A percentile compares a stretch with the other conserved stretches of the same genome.
Evolutionary conservation across 164 flowering plant species (phyloP).

Genomic region (Berberis vulgaris): DNA sequence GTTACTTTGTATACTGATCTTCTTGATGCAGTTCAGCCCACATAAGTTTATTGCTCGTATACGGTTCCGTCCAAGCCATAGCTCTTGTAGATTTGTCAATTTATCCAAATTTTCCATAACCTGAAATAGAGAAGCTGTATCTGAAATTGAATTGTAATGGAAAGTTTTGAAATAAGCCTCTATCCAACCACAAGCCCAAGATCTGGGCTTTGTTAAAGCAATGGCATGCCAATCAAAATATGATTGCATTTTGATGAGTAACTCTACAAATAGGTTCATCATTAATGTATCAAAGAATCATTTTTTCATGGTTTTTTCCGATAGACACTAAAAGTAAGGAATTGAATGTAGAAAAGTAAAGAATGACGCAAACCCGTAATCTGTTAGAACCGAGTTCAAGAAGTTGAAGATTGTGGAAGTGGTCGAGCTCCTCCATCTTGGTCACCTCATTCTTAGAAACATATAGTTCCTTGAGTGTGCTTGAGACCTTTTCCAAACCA

Average conservation of each 20-base stretch:
- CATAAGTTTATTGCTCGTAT: conserved; percentile 67
- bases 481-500: conserved; percentile 60
- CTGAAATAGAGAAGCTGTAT: conserved; percentile 27
- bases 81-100: conserved; percentile 64
- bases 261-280: too few relatives aligned
- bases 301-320: too few relatives aligned
- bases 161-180: too few relatives aligned
- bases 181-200: too few relatives aligned
- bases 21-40: conserved; percentile 73
- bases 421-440: conserved; percentile 88
- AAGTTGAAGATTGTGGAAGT: conserved; percentile 61
- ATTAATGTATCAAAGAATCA: too few relatives aligned
- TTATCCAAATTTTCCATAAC: conserved; percentile 83
- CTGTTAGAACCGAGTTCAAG: conserved; percentile 98
- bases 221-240: too few relatives aligned
- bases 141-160: background rate
- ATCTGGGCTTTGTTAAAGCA: too few relatives aligned
- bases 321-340: background rate
- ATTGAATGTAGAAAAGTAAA: background rate
- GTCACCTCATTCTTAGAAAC: conserved; percentile 92
- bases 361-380: conserved; percentile 56
- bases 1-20: conserved; percentile 95
- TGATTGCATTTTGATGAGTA: too few relatives aligned
- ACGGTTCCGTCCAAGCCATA: conserved; percentile 95
- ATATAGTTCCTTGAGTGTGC: conserved; percentile 82